Evolutionary conservation across 2,329 filamentous ascomycete species (phyloP).

Genomic region (Pseudodiploospora longispora): DNA sequence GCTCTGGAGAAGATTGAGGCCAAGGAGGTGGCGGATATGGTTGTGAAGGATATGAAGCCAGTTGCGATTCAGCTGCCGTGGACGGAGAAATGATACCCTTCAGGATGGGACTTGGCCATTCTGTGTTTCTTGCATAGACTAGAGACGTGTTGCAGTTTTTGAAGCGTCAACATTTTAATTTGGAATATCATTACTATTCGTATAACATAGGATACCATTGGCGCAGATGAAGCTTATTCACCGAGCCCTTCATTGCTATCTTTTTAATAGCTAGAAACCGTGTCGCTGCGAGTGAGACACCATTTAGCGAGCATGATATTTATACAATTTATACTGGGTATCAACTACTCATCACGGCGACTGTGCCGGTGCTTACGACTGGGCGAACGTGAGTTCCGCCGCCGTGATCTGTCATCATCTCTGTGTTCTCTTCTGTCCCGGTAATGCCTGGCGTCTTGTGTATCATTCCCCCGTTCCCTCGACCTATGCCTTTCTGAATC

Average conservation of each 20-base stretch:
- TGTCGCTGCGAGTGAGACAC: too few relatives aligned
- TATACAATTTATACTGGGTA: background rate
- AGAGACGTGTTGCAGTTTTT: too few relatives aligned
- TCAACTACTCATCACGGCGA: constrained; percentile 6
- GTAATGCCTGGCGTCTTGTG: constrained; percentile 7
- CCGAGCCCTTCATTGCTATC: too few relatives aligned
- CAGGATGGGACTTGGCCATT: too few relatives aligned
- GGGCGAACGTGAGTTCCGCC: too few relatives aligned
- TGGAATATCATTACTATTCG: too few relatives aligned
- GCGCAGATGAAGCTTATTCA: too few relatives aligned
- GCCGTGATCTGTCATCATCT: constrained; percentile 6
- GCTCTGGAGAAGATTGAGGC: constrained; percentile 41
- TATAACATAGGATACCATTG: too few relatives aligned
- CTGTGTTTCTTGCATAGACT: too few relatives aligned
- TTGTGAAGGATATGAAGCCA: constrained; percentile 38
- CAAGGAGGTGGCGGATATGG: constrained; percentile 44
- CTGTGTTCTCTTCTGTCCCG: constrained; percentile 9
- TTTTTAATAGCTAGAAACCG: too few relatives aligned
- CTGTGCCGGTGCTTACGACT: constrained; percentile 7
- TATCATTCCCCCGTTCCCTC: constrained; percentile 9
- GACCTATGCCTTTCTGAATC: constrained; percentile 7
- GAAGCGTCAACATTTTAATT: too few relatives aligned
- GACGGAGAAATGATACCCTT: constrained; percentile 22
- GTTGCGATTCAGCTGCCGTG: constrained; percentile 47
- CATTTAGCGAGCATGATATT: background rate